Base-by-base conservation (phyloP, 148 eudicot species). In the Rheum nobile region DNA sequence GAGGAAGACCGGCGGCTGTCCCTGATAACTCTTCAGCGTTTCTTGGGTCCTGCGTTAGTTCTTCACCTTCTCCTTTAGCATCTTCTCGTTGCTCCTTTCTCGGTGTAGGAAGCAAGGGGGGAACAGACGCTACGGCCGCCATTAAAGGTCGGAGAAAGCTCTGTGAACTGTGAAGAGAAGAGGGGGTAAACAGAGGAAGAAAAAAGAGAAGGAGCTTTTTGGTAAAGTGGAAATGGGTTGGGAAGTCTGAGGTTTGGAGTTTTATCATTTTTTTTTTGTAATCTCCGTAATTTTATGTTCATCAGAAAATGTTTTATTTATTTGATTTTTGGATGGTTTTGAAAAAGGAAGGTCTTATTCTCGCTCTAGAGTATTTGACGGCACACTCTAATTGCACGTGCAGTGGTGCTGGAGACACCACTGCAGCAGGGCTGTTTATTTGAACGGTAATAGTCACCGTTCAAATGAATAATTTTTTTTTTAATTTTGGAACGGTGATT, bases 1-100 rank as follows among this genome's bases (percentile, higher is more conserved):
- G n/a, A 94, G 82, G 12, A 89, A 89, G 52, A 91, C 75, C 34
- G 97, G 76, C 91, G 89, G 69, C 90, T 85, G 1, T 88, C 72
- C 32, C 98, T 96, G 83, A 70, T 12, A 87, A 67, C 68, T 79
- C 79, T 19, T 74, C 70, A 38, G 55, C 42, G 54, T 13, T 63
- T 22, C n/a, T 59, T 34, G 11, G 70, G 28, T 26, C 54, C 4
- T 67, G 68, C n/a, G 75, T 28, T 34, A 68, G 35, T 7, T n/a
- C 44, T 71, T 57, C 75, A 0, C 13, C 24, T 52, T 19, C 17
- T 4, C 10, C 34, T 37, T 22, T 22, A 6, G 57, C 24, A 50
- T 50, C n/a, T 9, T 10, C 73, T 21, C 16, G 28, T 28, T 29
- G 35, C 7, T 37, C 29, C 13, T 10, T 17, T 16, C n/a, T 71